Evolutionary conservation across 169 alveolate genomes (phyloP), one percentile per base, ranked within the genome.

Genomic region (Plasmodium malariae): DNA sequence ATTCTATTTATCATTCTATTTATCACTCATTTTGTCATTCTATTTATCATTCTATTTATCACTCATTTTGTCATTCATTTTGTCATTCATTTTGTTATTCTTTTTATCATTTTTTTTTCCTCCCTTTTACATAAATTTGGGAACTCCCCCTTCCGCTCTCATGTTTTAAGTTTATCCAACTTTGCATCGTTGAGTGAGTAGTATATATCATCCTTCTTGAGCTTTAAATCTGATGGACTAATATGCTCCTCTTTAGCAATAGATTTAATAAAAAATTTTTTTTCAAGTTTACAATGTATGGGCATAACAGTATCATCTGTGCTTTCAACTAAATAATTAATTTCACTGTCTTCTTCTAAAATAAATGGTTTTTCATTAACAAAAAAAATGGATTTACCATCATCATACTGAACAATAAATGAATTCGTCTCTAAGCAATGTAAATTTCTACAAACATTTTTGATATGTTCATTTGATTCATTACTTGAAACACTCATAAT

Each of bases 241-340:
- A 7, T 32, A 49, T 76, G 73, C 12, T 76, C 88, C 11, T 76
- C 88, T 26, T 49, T 65, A 6, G 74, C 19, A 12, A 76, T 43
- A 11, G 88, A 40, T 54, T 76, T 76, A 65, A 76, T 32, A 36
- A 60, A 76, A 43, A 76, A 28, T 21, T 76, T 76, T n/a, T 76
- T 76, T 1, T 63, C 74, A 19, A 76, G 6, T 43, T 60, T 76
- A 34, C 76, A 40, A 36, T 76, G 88, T 0, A 76, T 76, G 1
- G 74, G 74, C 51, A 60, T 40, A 32, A 76, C 17, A 45, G 32
- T 76, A 51, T 60, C 60, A 2, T 76, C 74, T 30, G 88, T 40
- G n/a, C 57, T 11, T 40, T 76, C 88, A 14, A 76, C 62, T 30
- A 76, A 34, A 76, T 76, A 76, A 76, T 76, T 76, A 3, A 51